phyloP scores from a whole-genome alignment of 768 basidiomycete genomes.

The Coprinopsis sp. region DNA sequence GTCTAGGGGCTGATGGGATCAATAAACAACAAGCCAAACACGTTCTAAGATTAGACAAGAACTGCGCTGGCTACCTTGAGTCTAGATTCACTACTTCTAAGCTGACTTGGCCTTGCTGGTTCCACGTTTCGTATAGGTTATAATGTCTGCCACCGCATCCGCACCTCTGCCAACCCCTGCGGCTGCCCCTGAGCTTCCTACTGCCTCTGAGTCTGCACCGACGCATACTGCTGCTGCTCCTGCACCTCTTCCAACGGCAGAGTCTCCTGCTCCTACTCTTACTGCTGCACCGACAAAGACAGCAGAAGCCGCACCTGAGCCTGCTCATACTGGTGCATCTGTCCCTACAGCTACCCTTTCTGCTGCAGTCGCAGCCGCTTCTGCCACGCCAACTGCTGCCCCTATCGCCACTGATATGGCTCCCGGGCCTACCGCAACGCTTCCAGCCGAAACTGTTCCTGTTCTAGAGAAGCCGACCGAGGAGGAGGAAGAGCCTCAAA shows the following conservation, averaged over 20 bases:
- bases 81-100: background rate
- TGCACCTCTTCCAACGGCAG: slow-evolving; percentile 9
- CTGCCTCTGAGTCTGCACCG: slow-evolving; percentile 13
- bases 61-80: too few relatives aligned
- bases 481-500: slow-evolving; percentile 54
- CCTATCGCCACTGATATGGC: too few relatives aligned
- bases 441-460: too few relatives aligned
- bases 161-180: slow-evolving; percentile 8
- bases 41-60: too few relatives aligned
- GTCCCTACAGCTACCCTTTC: background rate
- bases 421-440: too few relatives aligned
- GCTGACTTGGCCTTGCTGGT: background rate
- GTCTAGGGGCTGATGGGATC: too few relatives aligned
- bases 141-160: background rate
- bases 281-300: background rate
- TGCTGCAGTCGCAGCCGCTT: slow-evolving; percentile 1
- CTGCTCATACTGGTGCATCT: background rate
- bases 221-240: slow-evolving; percentile 8
- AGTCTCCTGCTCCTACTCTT: background rate
- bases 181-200: slow-evolving; percentile 14
- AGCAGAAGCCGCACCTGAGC: background rate
- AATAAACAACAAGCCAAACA: too few relatives aligned
- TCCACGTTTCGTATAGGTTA: background rate
- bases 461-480: too few relatives aligned
- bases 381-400: slow-evolving; percentile 6